A percentile compares a stretch with the other conserved stretches of the same genome.
These are phyloP conservation scores for Stylonectria norvegica DNA, from an alignment of 2,329 filamentous ascomycete species.

Conservation along the genomic window DNA sequence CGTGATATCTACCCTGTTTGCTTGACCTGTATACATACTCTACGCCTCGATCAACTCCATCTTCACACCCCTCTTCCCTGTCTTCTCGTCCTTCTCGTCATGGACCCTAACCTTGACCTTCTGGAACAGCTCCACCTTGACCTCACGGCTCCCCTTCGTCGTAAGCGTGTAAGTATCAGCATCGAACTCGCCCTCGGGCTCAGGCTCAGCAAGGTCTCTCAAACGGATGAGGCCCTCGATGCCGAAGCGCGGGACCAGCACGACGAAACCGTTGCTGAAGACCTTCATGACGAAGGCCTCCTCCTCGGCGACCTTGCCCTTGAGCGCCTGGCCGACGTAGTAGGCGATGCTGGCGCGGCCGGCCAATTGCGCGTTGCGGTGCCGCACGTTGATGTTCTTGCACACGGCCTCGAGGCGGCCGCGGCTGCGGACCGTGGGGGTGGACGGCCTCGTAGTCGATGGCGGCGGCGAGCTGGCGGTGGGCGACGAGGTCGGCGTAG, in stretches of 20 bases:
- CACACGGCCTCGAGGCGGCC: constrained; percentile 88
- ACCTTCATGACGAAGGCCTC: constrained; percentile 96
- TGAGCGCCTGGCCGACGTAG: constrained; percentile 94
- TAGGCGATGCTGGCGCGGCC: constrained; percentile 94
- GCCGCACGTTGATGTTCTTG: constrained; percentile 96
- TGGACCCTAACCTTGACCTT: constrained; percentile 86
- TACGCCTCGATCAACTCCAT: constrained; percentile 57
- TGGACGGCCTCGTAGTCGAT: constrained; percentile 91
- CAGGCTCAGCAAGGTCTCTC: constrained; percentile 73
- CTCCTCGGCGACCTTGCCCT: constrained; percentile 71
- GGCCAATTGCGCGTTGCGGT: constrained; percentile 95
- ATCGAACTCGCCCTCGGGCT: constrained; percentile 80
- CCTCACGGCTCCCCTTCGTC: constrained; percentile 51
- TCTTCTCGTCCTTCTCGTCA: constrained; percentile 89
- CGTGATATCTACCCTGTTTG: constrained; percentile 4
- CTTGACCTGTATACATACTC: too few relatives aligned
- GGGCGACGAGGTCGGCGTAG: constrained; percentile 93
- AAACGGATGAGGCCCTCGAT: constrained; percentile 90
- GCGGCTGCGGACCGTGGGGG: constrained; percentile 73
- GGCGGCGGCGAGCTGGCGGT: constrained; percentile 90
- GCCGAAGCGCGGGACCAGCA: constrained; percentile 92
- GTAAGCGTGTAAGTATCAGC: constrained; percentile 77
- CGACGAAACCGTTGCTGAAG: constrained; percentile 95
- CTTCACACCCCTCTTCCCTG: constrained; percentile 91
- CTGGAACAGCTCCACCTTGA: constrained; percentile 80